Base-by-base conservation (phyloP, 257 asterid species). In the Lavandula angustifolia region DNA sequence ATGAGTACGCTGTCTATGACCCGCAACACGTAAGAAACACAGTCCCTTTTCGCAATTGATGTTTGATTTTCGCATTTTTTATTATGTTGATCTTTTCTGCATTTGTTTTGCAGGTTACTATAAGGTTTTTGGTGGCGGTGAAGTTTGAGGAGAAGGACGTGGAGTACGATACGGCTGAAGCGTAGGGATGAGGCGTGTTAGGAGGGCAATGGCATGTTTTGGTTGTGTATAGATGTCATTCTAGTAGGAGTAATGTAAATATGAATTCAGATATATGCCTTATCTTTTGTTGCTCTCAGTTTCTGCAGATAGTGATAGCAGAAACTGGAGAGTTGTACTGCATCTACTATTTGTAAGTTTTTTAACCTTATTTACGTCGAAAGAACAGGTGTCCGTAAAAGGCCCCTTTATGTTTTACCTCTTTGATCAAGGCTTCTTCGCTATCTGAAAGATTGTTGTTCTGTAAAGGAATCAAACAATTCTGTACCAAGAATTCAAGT, bases 1-100 rank as follows among this genome's bases (percentile, higher is more conserved):
- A 87, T 2, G 97, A 94, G 56, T 90, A 87, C 35, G 99, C 99
- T 0, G 87, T 94, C 6, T 94, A 87, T 32, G 79, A 90, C 65
- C 92, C 97, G 6, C 69, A 84, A 7, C 86, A 85, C 91, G 96
- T 87, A 51, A 44, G 10, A 18, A 10, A 29, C 14, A 33, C 6
- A 33, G 37, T 33, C 37, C 3, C 37, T 3, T 33, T 1, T 3
- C n/a, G n/a, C 34, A 1, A 6, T 14, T 27, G 3, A 11, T 48
- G 6, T 14, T 0, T 22, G 9, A 53, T 0, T 22, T 22, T 53
- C 14, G n/a, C n/a, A n/a, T n/a, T n/a, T n/a, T n/a, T n/a, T n/a
- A n/a, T n/a, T n/a, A n/a, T n/a, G n/a, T n/a, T n/a, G n/a, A n/a
- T n/a, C n/a, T n/a, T n/a, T n/a, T n/a, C n/a, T n/a, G n/a, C n/a